These are phyloP conservation scores for Phellinidium pouzarii DNA, from an alignment of 1,284 basidiomycete species.

Conservation along the genomic window DNA sequence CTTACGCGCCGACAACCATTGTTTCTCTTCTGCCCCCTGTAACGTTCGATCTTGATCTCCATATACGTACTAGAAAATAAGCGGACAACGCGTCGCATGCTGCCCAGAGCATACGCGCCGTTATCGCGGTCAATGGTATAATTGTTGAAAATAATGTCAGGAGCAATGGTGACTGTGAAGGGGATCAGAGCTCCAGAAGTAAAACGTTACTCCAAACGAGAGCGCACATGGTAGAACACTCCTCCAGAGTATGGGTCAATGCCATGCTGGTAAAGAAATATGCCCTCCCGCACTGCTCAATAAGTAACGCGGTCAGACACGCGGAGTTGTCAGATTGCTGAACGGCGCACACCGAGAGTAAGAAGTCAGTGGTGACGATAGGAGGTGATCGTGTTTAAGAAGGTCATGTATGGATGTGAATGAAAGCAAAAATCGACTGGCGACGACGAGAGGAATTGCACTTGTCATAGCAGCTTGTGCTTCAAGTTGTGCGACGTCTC, in stretches of 20 bases:
- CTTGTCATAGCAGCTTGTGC: constrained; percentile 10
- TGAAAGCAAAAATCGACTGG: constrained; percentile 43
- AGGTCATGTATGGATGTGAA: constrained; percentile 38
- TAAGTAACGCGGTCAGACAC: constrained; percentile 7
- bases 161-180: constrained; percentile 68
- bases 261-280: constrained; percentile 67
- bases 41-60: constrained; percentile 51
- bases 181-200: constrained; percentile 14
- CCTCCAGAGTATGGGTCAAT: constrained; percentile 84
- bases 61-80: constrained; percentile 60
- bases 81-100: constrained; percentile 60
- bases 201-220: constrained; percentile 1
- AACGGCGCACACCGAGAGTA: constrained; percentile 47
- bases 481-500: too few species aligned
- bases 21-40: constrained; percentile 41
- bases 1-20: constrained; percentile 59
- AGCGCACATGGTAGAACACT: constrained; percentile 73
- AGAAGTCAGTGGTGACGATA: constrained; percentile 79
- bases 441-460: constrained; percentile 22
- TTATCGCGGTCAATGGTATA: constrained; percentile 43
- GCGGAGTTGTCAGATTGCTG: constrained; percentile 25
- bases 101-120: constrained; percentile 64
- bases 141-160: constrained; percentile 71
- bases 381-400: constrained; percentile 61
- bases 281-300: constrained; percentile 87